A percentile compares a stretch with the other conserved stretches of the same genome.
Conservation (phyloP, 495 filamentous ascomycete species). For the Lasiosphaeria ovina region DNA sequence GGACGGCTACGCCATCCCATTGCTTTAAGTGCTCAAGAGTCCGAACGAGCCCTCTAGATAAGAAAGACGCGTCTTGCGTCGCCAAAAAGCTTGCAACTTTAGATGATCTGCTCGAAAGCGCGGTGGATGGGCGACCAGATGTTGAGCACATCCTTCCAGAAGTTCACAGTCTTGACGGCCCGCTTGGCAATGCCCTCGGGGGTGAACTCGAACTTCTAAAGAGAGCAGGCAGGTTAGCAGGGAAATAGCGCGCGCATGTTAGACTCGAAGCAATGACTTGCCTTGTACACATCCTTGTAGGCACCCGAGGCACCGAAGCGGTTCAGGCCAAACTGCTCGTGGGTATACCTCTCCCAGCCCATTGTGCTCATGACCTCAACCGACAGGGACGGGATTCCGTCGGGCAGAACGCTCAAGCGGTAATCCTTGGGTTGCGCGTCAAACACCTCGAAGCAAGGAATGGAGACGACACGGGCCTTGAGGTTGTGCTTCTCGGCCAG, state of each 20-base stretch:
- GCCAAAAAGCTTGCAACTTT: constrained; percentile 26
- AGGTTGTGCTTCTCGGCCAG: constrained; percentile 87
- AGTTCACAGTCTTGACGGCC: constrained; percentile 83
- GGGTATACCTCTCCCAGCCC: constrained; percentile 97
- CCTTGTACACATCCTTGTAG: constrained; percentile 97
- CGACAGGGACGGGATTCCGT: constrained; percentile 89
- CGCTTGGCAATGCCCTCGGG: constrained; percentile 95
- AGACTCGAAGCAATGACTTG: constrained; percentile 40
- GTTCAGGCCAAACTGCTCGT: constrained; percentile 99
- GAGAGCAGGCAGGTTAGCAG: constrained; percentile 19
- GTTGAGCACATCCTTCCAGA: constrained; percentile 89
- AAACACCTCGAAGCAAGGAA: constrained; percentile 98
- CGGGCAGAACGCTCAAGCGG: constrained; percentile 83
- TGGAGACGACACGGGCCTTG: constrained; percentile 87
- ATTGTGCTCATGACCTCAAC: constrained; percentile 91
- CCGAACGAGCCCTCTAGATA: not conserved
- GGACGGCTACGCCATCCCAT: too few relatives aligned
- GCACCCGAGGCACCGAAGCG: constrained; percentile 94
- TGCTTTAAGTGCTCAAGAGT: too few relatives aligned
- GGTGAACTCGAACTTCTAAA: constrained; percentile 97
- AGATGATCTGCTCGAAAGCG: constrained; percentile 84
- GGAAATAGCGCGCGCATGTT: not conserved
- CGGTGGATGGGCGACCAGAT: constrained; percentile 94
- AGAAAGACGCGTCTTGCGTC: too few relatives aligned
- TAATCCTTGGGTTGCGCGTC: constrained; percentile 93